Percentiles rank a stretch among this genome's conserved stretches.
These are phyloP conservation scores for Aspergillus neotritici DNA, from an alignment of 2,329 filamentous ascomycete species.

Conservation along the genomic window DNA sequence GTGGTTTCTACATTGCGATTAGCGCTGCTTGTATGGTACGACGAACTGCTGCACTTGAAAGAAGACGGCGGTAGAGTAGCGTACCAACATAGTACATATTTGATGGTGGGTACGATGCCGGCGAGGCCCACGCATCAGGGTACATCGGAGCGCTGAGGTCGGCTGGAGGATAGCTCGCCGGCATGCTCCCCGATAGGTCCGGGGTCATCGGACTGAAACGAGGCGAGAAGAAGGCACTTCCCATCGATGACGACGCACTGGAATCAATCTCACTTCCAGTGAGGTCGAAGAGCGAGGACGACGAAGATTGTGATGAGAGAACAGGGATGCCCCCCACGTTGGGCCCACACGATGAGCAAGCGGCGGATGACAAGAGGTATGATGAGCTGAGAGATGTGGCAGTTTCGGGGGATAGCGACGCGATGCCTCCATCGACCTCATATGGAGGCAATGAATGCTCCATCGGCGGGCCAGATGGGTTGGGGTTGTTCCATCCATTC, in stretches of 20 bases:
- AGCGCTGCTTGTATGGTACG: no score
- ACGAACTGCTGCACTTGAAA: background rate
- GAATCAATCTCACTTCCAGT: slow-evolving; percentile 1
- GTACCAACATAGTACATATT: background rate
- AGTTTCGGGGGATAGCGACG: slow-evolving; percentile 1
- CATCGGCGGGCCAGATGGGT: slow-evolving; percentile 9
- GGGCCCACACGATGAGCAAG: slow-evolving; percentile 3
- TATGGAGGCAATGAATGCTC: slow-evolving; percentile 1
- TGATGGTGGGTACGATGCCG: background rate
- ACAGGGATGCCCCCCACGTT: background rate
- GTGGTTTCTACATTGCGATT: slow-evolving; percentile 8
- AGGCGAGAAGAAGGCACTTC: background rate
- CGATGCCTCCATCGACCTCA: slow-evolving; percentile 4
- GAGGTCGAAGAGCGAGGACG: background rate
- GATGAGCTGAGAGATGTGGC: background rate
- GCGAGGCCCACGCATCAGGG: background rate
- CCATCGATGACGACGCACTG: background rate
- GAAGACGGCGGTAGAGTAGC: slow-evolving; percentile 6
- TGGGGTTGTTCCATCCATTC: slow-evolving; percentile 24
- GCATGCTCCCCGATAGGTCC: background rate
- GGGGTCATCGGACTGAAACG: background rate
- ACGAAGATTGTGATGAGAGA: background rate
- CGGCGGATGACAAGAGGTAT: background rate
- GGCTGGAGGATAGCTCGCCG: background rate
- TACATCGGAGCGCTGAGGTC: background rate